Base-by-base conservation (phyloP, 2,329 filamentous ascomycete species). In the Claviceps pazoutovae region DNA sequence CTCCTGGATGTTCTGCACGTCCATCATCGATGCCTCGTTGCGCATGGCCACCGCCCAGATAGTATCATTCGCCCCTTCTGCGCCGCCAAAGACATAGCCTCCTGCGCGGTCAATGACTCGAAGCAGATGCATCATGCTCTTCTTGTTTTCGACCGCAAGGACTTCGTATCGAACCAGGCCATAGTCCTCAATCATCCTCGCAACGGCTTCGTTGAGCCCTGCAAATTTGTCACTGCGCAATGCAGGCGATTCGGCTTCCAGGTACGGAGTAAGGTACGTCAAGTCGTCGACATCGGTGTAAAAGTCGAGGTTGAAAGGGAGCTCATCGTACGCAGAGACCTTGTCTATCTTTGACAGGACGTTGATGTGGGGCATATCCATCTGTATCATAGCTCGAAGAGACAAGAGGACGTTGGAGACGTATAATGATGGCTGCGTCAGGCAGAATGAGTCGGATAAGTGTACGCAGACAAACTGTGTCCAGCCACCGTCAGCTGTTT, bases 271-370 rank as follows among this genome's bases (percentile, higher is more conserved):
- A 13, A 98, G 75, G 59, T 95, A 88, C 21, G 80, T 80, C 4
- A 98, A 78, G 61, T 96, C 89, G 67, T 98, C 90, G 7, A 97
- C 91, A 66, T 98, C 91, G 55, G 93, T 97, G 67, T 97, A 98
- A 68, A 84, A 98, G 58, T 96, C 90, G 54, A 98, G 82, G 61
- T 95, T 95, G 74, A 98, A 96, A 0, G 90, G 88, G 0, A 98
- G 75, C 26, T 87, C 80, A 46, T 88, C 84, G 63, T 95, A 96
- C 50, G 84, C 81, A 38, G 83, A 74, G 51, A 98, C 75, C 64
- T 96, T 96, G 69, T 98, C 93, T 69, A 98, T 95, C 71, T 98
- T 98, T 53, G 90, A 96, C 26, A 98, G 78, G 56, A 98, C 87
- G 63, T 98, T 98, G 58, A 98, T 75, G 64, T 96, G 88, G 1